Evolutionary conservation across 2,329 filamentous ascomycete species (phyloP).

Genomic region (Neonectria faginata): DNA sequence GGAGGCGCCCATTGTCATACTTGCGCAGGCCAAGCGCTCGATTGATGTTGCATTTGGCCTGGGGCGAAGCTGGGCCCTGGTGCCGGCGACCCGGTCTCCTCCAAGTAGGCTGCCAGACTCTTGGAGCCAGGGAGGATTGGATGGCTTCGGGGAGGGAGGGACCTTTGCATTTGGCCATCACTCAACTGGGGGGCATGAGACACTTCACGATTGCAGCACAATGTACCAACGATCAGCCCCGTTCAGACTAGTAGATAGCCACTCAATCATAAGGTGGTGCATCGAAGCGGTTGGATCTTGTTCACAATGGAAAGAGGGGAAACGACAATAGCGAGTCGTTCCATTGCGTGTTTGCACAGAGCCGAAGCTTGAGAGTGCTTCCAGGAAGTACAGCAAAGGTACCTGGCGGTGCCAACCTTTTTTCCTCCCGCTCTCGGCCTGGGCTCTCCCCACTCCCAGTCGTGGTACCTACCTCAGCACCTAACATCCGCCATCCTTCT

Average conservation of each 20-base stretch:
- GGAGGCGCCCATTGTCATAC: conserved; percentile 16
- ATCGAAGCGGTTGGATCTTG: background rate
- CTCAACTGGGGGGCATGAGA: conserved; percentile 23
- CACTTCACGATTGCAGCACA: conserved; percentile 10
- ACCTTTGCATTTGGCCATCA: conserved; percentile 23
- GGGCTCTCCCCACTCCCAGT: conserved; percentile 14
- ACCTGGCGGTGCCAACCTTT: conserved; percentile 16
- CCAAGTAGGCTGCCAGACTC: conserved; percentile 21
- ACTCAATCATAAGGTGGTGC: background rate
- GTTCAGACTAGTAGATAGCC: conserved; percentile 15
- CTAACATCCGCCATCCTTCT: conserved; percentile 1
- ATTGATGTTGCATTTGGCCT: conserved; percentile 20
- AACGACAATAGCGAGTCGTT: background rate
- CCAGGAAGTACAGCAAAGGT: conserved; percentile 14
- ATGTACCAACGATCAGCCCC: conserved; percentile 18
- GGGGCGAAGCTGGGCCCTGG: conserved; percentile 18
- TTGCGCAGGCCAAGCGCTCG: conserved; percentile 22
- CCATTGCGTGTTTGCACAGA: background rate
- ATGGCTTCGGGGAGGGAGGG: conserved; percentile 11
- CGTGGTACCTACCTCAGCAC: conserved; percentile 14
- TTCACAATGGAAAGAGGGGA: background rate
- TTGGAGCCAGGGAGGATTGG: conserved; percentile 7
- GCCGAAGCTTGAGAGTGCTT: background rate
- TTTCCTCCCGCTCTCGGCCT: conserved; percentile 25
- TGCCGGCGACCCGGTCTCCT: conserved; percentile 24